Conservation (phyloP, 306 rosid species). For the Lathyrus tuberosus region DNA sequence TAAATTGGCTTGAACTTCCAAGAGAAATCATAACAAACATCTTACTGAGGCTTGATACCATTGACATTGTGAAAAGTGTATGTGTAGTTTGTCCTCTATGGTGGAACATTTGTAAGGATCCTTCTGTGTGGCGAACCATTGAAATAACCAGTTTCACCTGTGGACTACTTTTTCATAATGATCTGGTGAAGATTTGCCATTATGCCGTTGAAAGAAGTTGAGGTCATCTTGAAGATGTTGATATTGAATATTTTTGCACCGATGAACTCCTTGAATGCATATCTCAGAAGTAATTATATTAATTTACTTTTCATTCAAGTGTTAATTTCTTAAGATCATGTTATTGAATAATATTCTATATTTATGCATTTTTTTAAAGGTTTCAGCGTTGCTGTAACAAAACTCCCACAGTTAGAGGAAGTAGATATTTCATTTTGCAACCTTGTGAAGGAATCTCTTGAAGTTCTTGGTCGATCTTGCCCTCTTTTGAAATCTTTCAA, state of each 20-base stretch:
- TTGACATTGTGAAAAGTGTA: slow-evolving; percentile 40
- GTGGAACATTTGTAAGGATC: slow-evolving; percentile 52
- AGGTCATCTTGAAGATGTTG: background rate
- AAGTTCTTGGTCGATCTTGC: background rate
- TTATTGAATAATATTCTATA: background rate
- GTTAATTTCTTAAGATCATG: too few relatives aligned
- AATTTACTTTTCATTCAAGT: too few relatives aligned
- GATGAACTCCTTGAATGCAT: background rate
- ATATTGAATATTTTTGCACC: background rate
- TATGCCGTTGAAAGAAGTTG: background rate
- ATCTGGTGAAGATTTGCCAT: background rate
- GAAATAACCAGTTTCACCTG: too few relatives aligned
- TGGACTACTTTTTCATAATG: background rate
- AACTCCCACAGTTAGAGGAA: background rate
- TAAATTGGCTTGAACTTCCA: slow-evolving; percentile 49
- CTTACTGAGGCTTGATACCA: slow-evolving; percentile 27
- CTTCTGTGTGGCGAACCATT: slow-evolving; percentile 52
- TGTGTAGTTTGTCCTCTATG: slow-evolving; percentile 50
- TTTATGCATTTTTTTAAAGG: background rate
- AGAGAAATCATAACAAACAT: slow-evolving; percentile 43
- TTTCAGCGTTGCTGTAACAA: background rate
- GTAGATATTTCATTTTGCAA: background rate
- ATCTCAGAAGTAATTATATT: background rate
- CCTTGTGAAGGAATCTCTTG: background rate
- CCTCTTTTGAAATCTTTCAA: background rate